Base-by-base conservation (phyloP, 2,329 filamentous ascomycete genomes). In the Ophiostoma triangulosporum region DNA sequence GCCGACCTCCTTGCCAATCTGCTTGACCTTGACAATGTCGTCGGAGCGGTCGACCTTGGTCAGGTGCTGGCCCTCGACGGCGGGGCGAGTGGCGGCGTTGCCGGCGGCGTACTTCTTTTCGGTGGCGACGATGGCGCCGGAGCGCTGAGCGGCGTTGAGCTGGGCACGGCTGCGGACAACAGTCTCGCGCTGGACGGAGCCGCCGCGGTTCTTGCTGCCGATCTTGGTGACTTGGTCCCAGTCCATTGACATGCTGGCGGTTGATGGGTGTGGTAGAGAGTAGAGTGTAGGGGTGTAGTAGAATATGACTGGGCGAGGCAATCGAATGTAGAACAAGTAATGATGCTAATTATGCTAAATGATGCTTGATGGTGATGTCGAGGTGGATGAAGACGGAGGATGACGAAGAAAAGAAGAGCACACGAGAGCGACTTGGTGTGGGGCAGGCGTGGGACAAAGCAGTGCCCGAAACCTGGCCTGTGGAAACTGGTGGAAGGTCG, bases 1-100 rank as follows among this genome's bases (percentile, higher is more conserved):
- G 64, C 86, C 88, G 60, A 97, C 88, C 54, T 79, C 76, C 64
- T 78, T 76, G 66, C 89, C 88, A 56, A 96, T 76, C 48, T 88
- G 94, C 74, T 95, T 95, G 65, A 89, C 90, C 75, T 95, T 95
- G 72, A 97, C 84, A 72, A 96, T 95, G 68, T 96, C 93, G 75
- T 97, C 90, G 67, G 83, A 84, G 62, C 91, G 90, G 77, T 97
- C 93, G 69, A 98, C 90, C 76, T 97, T 96, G 61, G 93, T 97
- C 60, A 97, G 78, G 67, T 88, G 90, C 73, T 98, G 93, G 62
- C 93, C 93, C 72, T 97, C 91, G 60, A 75, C 76, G 57, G 71
- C 73, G 56, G 71, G 59, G 65, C 74, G 75, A 63, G 74, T 70
- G 59, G 74, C 66, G 72, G 83, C 68, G 68, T 97, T 97, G 67